phyloP scores from a whole-genome alignment of 805 yeast genomes.

The Debaryomyces maramus region DNA sequence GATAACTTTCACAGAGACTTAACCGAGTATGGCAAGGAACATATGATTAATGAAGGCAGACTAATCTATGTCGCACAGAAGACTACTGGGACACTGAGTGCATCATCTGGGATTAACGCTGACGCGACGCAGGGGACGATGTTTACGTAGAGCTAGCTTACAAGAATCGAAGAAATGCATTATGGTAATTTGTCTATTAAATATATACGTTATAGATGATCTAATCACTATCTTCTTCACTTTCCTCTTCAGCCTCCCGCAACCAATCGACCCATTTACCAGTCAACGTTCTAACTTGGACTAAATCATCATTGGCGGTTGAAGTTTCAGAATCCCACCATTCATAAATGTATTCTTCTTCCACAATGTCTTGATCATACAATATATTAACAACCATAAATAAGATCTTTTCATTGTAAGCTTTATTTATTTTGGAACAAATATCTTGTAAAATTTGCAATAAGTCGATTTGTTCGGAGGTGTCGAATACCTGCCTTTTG shows the following conservation, averaged over 20 bases:
- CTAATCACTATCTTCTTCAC: conserved; percentile 30
- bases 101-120: too few relatives aligned
- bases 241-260: conserved; percentile 70
- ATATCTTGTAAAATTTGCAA: conserved; percentile 50
- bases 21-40: too few relatives aligned
- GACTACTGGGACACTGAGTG: too few relatives aligned
- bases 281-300: conserved; percentile 54
- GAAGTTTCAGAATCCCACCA: conserved; percentile 70
- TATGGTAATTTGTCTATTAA: conserved; percentile 1
- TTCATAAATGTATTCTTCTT: conserved; percentile 71
- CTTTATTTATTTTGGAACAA: conserved; percentile 34
- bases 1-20: too few relatives aligned
- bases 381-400: conserved; percentile 56
- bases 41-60: too few relatives aligned
- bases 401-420: conserved; percentile 50
- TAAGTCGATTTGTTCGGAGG: conserved; percentile 75
- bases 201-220: neutral
- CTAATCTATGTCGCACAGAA: too few relatives aligned
- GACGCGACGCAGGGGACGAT: too few relatives aligned
- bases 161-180: too few relatives aligned
- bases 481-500: conserved; percentile 81
- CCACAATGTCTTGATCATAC: conserved; percentile 79
- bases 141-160: too few relatives aligned
- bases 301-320: conserved; percentile 41
- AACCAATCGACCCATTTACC: conserved; percentile 86